Conservation (phyloP, 2,329 filamentous ascomycete genomes). For the Sarocladiaceae sp. region DNA sequence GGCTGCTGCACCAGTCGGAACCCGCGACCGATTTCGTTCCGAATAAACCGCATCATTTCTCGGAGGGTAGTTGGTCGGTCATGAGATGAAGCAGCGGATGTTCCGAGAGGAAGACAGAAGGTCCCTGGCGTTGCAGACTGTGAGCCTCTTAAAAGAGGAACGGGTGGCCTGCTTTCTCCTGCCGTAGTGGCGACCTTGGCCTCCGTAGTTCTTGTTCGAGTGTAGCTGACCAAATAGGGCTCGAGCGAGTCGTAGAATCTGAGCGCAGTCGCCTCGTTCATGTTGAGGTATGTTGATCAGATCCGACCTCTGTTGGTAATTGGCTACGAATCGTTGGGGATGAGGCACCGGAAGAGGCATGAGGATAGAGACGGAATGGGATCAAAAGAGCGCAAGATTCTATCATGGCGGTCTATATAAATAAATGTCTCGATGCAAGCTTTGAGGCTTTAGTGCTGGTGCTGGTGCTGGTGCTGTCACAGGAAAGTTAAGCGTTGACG, state of each 20-base stretch:
- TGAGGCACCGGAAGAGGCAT: not conserved
- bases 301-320: not conserved
- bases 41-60: not conserved
- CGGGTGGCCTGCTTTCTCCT: not conserved
- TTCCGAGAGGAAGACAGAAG: not conserved
- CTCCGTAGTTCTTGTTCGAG: not conserved
- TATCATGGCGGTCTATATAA: not conserved
- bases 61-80: not conserved
- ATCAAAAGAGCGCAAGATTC: not conserved
- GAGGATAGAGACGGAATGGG: not conserved
- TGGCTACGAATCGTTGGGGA: not conserved
- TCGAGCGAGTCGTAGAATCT: slow-evolving; percentile 2
- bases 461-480: not conserved
- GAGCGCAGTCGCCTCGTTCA: slow-evolving; percentile 1
- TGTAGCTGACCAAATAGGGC: not conserved
- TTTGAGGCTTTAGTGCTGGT: not conserved
- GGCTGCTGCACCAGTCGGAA: not conserved
- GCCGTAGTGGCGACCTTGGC: not conserved
- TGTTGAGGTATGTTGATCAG: not conserved
- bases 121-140: not conserved
- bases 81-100: not conserved
- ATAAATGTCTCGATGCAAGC: not conserved
- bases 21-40: not conserved
- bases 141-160: slow-evolving; percentile 1
- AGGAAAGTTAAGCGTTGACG: not conserved